Evolutionary conservation across 1,284 basidiomycete genomes (phyloP), one percentile per base, ranked within the genome.

Genomic region (Melampsora americana): DNA sequence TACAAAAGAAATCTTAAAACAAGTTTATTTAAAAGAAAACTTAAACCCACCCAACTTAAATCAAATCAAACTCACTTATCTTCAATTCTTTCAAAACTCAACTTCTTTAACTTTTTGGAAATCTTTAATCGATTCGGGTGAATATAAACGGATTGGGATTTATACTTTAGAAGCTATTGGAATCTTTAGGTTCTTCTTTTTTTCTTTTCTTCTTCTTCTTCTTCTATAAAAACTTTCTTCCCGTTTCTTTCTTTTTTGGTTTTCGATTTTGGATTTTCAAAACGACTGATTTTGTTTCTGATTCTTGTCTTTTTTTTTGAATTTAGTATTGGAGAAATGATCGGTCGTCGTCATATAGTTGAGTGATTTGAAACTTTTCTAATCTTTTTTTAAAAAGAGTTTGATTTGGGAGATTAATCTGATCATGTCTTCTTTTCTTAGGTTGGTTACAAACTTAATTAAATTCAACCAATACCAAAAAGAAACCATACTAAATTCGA

Each of bases 301-400:
- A 32, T 12, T 14, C 42, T 16, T 20, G 9, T 30, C 30, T 2
- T 14, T 11, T 61, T 39, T 26, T 32, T 20, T 14, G 5, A 6
- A 30, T 42, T 44, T n/a, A 74, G 72, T 61, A 74, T 74, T 44
- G 72, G 72, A 12, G 72, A 74, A 30, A 74, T 74, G 72, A 67
- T 74, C 42, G 72, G 72, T 35, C 72, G 72, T 66, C 72, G 72
- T 62, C 72, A 74, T 61, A 66, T 74, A 23, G 72, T 74, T 67
- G 50, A 60, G 64, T 74, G 14, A 11, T 28, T 16, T 48, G 14
- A 6, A 42, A 6, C 26, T 48, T 11, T n/a, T 12, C 26, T 4
- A 50, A 12, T 23, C 42, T 64, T 26, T 3, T 62, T 28, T 28
- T 20, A 35, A 1, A n/a, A 12, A n/a, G n/a, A n/a, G n/a, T n/a